phyloP scores from a whole-genome alignment of 2,329 filamentous ascomycete species.

The Verticillium klebahnii region DNA sequence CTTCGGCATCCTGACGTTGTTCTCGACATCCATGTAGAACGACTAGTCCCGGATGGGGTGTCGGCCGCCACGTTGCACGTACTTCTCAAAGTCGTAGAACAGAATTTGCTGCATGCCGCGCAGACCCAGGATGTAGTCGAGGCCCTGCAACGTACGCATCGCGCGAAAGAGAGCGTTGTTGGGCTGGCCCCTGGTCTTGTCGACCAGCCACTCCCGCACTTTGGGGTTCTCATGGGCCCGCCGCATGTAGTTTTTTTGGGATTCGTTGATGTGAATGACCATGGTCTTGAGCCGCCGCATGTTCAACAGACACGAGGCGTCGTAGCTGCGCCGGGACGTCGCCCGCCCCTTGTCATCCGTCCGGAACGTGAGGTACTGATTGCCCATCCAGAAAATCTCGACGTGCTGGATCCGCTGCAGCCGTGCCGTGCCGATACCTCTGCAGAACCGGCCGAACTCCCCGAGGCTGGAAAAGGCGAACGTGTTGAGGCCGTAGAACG shows the following conservation, averaged over 20 bases:
- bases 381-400: conserved; percentile 37
- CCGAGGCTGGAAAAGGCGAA: conserved; percentile 51
- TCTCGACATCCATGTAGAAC: conserved; percentile 26
- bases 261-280: conserved; percentile 35
- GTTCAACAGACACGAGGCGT: conserved; percentile 26
- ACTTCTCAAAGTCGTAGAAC: conserved; percentile 33
- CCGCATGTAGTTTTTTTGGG: conserved; percentile 20
- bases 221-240: conserved; percentile 28
- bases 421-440: conserved; percentile 31
- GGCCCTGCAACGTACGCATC: conserved; percentile 36
- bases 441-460: conserved; percentile 42
- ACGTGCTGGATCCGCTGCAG: conserved; percentile 38
- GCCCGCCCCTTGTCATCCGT: conserved; percentile 12
- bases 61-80: conserved; percentile 1
- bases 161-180: conserved; percentile 31
- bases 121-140: conserved; percentile 38
- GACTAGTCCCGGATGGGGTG: conserved; percentile 24
- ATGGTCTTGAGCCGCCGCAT: conserved; percentile 36
- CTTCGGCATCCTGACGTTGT: conserved; percentile 18
- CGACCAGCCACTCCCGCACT: conserved; percentile 16
- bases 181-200: conserved; percentile 29
- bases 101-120: conserved; percentile 35
- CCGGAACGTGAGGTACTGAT: conserved; percentile 20
- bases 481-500: conserved; percentile 44
- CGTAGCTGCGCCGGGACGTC: conserved; percentile 31